Base-by-base conservation (phyloP, 148 eudicot genomes). In the Simmondsia chinensis region DNA sequence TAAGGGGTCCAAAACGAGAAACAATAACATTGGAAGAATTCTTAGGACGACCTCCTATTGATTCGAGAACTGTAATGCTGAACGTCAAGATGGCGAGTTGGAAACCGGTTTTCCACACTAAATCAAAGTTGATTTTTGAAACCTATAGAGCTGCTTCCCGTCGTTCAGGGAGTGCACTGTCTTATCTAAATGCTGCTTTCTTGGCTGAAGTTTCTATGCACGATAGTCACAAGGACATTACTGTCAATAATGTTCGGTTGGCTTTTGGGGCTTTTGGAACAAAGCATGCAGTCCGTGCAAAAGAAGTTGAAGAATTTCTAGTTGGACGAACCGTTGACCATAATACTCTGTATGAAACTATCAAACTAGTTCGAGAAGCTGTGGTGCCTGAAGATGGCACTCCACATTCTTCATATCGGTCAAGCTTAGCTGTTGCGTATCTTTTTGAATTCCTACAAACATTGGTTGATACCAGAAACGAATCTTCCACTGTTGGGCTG, bases 71-170 rank as follows among this genome's bases (percentile, higher is more conserved):
- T 47, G 54, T 85, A 36, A 73, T 91, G 18, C 45, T 76, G 44
- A 69, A 77, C 68, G 60, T 85, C 33, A 63, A 69, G 39, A 75
- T 91, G 35, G 95, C 97, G 18, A 42, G 23, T 30, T 63, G 57
- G 64, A 38, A 57, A 43, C 51, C 71, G 32, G 25, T 21, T 22
- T 48, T 20, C 37, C 35, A 51, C 18, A 37, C 48, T 30, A 53
- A 42, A 33, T 49, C 68, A 21, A 69, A 64, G 45, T 50, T 82
- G 50, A 20, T 76, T 34, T 91, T 82, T 68, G 75, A 85, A 53
- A 71, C 88, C 38, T 91, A 79, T 48, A 72, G 97, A 51, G 94
- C 97, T 45, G 56, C 97, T 22, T 81, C 88, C 32, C 82, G 97
- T 31, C 94, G 94, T 26, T 50, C 76, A n/a, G 97, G 97, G 31